A percentile compares a stretch with the other conserved stretches of the same genome.
Conservation (phyloP, 148 eudicot genomes). For the Silene uniflora region DNA sequence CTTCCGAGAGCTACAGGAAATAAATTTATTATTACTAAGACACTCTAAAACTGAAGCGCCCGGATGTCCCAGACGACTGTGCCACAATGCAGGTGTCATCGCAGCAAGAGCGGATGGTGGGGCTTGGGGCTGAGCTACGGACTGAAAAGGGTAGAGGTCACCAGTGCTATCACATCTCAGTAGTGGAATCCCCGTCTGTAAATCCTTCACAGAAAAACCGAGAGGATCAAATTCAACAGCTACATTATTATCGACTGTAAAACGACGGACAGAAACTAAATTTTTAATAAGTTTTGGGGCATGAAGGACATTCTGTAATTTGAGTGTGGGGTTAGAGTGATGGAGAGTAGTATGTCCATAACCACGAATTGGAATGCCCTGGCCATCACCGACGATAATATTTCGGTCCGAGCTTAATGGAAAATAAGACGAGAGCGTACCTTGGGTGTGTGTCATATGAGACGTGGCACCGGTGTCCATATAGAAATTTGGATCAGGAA, state of each 20-base stretch:
- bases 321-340: background rate
- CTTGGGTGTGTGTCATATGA: background rate
- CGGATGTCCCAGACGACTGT: background rate
- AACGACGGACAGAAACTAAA: background rate
- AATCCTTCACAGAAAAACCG: background rate
- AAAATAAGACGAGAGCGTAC: background rate
- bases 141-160: background rate
- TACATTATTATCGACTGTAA: background rate
- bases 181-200: background rate
- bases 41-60: background rate
- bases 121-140: background rate
- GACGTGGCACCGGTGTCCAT: slow-evolving; percentile 3
- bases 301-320: background rate
- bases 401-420: background rate
- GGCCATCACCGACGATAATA: background rate
- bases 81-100: background rate
- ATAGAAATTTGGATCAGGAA: background rate
- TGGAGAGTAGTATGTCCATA: background rate
- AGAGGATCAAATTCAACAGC: background rate
- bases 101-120: background rate
- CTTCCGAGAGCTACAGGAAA: background rate
- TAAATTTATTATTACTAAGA: slow-evolving; percentile 10
- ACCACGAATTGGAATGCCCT: background rate
- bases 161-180: slow-evolving; percentile 1
- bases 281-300: slow-evolving; percentile 3